Evolutionary conservation across 768 basidiomycete species (phyloP).

Genomic region (Leucocoprinus leucothites): DNA sequence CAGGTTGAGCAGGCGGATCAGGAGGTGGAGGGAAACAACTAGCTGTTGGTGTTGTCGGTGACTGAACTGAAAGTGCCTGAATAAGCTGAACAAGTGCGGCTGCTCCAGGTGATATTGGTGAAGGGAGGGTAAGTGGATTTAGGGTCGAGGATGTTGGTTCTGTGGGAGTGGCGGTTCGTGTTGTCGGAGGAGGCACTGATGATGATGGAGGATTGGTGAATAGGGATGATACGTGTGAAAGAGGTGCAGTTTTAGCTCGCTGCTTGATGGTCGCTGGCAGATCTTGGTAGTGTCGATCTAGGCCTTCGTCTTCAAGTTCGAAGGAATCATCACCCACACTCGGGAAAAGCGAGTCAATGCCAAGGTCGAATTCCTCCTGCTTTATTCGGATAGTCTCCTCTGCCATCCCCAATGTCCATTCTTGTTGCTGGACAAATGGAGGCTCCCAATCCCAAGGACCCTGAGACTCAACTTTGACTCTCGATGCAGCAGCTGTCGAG

Average conservation of each 20-base stretch:
- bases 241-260: conserved; percentile 2
- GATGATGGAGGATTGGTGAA: conserved; percentile 35
- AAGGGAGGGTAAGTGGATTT: conserved; percentile 13
- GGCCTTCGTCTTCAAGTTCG: conserved; percentile 1
- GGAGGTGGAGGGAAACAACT: not conserved
- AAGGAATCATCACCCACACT: conserved; percentile 6
- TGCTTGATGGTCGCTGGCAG: not conserved
- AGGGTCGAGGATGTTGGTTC: not conserved
- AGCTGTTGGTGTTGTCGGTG: conserved; percentile 5
- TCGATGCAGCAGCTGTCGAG: conserved; percentile 13
- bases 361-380: conserved; percentile 40
- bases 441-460: conserved; percentile 46
- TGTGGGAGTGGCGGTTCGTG: not conserved
- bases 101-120: conserved; percentile 17
- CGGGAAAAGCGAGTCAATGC: conserved; percentile 34
- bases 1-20: conserved; percentile 9
- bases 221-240: conserved; percentile 35
- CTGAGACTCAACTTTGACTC: conserved; percentile 42
- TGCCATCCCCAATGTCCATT: conserved; percentile 25
- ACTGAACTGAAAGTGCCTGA: conserved; percentile 9
- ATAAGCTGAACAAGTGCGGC: conserved; percentile 9
- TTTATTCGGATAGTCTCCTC: conserved; percentile 38
- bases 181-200: conserved; percentile 2
- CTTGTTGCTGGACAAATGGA: conserved; percentile 17
- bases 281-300: not conserved